Percentiles rank a stretch among this genome's conserved stretches.
phyloP scores from a whole-genome alignment of 2,329 filamentous ascomycete genomes.

The Sclerotinia glacialis region DNA sequence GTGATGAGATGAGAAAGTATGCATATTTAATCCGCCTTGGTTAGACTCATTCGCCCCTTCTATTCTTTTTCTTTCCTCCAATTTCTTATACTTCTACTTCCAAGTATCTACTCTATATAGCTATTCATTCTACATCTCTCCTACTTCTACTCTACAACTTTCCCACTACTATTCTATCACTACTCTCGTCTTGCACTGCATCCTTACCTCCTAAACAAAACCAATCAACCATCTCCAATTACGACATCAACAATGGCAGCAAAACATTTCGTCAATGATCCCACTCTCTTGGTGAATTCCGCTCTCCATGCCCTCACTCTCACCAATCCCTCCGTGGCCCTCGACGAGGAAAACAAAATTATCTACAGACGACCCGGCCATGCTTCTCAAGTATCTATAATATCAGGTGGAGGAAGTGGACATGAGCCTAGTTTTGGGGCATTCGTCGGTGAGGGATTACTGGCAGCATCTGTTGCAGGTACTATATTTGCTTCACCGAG shows the following conservation, averaged over 20 bases:
- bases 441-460: conserved; percentile 78
- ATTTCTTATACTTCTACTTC: background rate
- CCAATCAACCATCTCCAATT: background rate
- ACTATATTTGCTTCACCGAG: conserved; percentile 82
- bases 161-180: background rate
- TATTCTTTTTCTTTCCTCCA: background rate
- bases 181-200: background rate
- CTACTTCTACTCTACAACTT: background rate
- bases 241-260: conserved; percentile 45
- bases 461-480: conserved; percentile 79
- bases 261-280: conserved; percentile 90
- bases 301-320: conserved; percentile 75
- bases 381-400: conserved; percentile 69
- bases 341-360: conserved; percentile 79
- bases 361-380: conserved; percentile 66
- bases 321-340: conserved; percentile 78
- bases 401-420: conserved; percentile 85
- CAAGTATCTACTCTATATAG: background rate
- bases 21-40: conserved; percentile 8
- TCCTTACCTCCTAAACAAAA: background rate
- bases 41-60: background rate
- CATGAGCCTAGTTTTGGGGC: conserved; percentile 86
- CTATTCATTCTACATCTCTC: background rate
- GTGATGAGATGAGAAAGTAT: conserved; percentile 8
- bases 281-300: conserved; percentile 71